Percentiles rank a stretch among this genome's conserved stretches.
Evolutionary conservation across 192 early-diverging fungal genomes (phyloP).

Genomic region (Coemansia sp.): DNA sequence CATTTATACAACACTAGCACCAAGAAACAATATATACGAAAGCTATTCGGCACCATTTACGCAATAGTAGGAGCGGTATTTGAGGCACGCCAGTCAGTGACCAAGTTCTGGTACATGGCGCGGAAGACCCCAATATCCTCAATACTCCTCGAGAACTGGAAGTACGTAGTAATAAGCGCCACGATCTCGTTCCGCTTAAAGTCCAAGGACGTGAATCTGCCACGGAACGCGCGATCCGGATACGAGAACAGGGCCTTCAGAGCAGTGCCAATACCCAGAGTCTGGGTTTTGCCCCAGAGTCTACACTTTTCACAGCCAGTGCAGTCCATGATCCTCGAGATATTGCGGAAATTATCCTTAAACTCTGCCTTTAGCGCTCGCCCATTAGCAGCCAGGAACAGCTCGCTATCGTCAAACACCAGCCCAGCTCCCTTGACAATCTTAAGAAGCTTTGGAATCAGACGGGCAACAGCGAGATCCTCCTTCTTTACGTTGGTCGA

Average conservation of each 20-base stretch:
- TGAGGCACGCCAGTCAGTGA: constrained; percentile 47
- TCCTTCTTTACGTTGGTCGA: constrained; percentile 63
- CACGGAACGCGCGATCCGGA: constrained; percentile 63
- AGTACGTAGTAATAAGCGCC: constrained; percentile 85
- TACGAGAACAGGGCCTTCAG: constrained; percentile 95
- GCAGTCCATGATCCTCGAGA: constrained; percentile 98
- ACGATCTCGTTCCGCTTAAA: constrained; percentile 75
- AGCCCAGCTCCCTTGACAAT: constrained; percentile 44
- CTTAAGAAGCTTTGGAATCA: constrained; percentile 38
- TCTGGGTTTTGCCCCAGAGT: constrained; percentile 98
- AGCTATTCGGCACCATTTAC: not conserved
- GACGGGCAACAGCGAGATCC: constrained; percentile 49
- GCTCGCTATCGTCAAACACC: constrained; percentile 86
- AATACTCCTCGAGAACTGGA: constrained; percentile 84
- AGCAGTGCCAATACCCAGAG: constrained; percentile 91
- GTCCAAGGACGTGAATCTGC: constrained; percentile 45
- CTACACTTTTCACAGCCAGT: constrained; percentile 98
- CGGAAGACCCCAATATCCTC: constrained; percentile 78
- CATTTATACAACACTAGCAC: not conserved
- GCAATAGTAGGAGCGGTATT: not conserved
- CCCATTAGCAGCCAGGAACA: constrained; percentile 74
- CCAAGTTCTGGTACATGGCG: constrained; percentile 63
- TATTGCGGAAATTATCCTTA: constrained; percentile 90
- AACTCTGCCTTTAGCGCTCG: constrained; percentile 80
- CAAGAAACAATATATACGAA: not conserved